Percentiles rank a stretch among this genome's conserved stretches.
Evolutionary conservation across 352 stramenopile species (phyloP).

Genomic region (Phytophthora citricola): DNA sequence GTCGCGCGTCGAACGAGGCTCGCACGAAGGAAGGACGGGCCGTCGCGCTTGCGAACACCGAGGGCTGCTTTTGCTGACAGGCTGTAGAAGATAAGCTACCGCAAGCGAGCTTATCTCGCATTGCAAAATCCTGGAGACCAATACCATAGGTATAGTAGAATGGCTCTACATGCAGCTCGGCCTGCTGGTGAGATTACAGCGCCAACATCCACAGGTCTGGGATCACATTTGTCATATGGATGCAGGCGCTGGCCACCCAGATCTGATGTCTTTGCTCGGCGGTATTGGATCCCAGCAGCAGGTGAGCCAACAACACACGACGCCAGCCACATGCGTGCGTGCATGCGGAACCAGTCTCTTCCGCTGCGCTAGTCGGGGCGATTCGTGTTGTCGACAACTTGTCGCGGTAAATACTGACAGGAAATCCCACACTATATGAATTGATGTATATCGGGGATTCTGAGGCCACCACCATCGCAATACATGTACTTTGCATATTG

Average conservation of each 20-base stretch:
- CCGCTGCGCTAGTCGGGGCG: slow-evolving; percentile 26
- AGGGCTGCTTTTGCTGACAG: neutral
- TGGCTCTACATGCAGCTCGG: neutral
- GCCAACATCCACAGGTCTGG: slow-evolving; percentile 5
- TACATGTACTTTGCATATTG: neutral
- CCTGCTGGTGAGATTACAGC: slow-evolving; percentile 13
- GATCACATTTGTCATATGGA: slow-evolving; percentile 30
- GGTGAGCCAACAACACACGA: slow-evolving; percentile 2
- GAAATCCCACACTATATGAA: neutral
- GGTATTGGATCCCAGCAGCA: slow-evolving; percentile 9
- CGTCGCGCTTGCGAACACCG: slow-evolving; percentile 23
- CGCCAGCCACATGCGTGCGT: slow-evolving; percentile 30
- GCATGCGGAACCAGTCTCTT: slow-evolving; percentile 39
- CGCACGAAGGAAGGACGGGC: slow-evolving; percentile 12
- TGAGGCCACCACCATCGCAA: no score
- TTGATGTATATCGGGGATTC: no score
- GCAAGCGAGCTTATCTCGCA: neutral
- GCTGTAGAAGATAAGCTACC: slow-evolving; percentile 5
- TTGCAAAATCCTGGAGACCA: no score
- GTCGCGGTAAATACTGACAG: slow-evolving; percentile 4
- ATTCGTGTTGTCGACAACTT: slow-evolving; percentile 23
- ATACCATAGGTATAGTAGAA: no score
- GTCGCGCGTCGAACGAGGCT: slow-evolving; percentile 22
- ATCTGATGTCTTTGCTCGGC: slow-evolving; percentile 11
- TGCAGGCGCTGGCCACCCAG: slow-evolving; percentile 17